Evolutionary conservation across 495 filamentous ascomycete genomes (phyloP).

Genomic region (Lophiotrema nucula): DNA sequence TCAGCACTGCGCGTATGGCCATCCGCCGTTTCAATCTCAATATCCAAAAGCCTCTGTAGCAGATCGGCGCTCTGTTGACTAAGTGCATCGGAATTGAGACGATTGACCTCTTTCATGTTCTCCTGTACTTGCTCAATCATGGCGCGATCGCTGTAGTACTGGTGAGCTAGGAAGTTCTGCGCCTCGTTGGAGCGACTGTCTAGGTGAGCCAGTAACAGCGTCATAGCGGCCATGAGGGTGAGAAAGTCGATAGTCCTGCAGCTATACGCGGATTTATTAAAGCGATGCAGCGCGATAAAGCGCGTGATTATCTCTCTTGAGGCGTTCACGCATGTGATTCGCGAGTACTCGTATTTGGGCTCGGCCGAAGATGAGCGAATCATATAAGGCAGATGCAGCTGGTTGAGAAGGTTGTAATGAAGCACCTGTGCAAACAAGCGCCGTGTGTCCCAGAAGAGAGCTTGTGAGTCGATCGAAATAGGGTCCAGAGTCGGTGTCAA

Average conservation of each 20-base stretch:
- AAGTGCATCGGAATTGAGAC: slow-evolving; percentile 2
- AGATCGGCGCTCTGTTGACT: slow-evolving; percentile 4
- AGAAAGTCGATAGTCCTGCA: slow-evolving; percentile 45
- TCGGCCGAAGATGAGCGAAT: neutral
- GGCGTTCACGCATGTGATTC: slow-evolving; percentile 41
- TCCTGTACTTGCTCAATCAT: slow-evolving; percentile 46
- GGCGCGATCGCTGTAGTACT: slow-evolving; percentile 46
- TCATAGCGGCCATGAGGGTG: slow-evolving; percentile 37
- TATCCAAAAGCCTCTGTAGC: slow-evolving; percentile 1
- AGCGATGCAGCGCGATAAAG: slow-evolving; percentile 39
- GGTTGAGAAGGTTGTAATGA: slow-evolving; percentile 12
- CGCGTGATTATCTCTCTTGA: slow-evolving; percentile 41
- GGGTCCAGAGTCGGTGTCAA: slow-evolving; percentile 1
- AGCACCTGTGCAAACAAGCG: slow-evolving; percentile 21
- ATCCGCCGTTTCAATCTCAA: slow-evolving; percentile 18
- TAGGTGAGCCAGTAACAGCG: slow-evolving; percentile 37
- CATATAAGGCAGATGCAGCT: slow-evolving; percentile 23
- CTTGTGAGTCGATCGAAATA: neutral
- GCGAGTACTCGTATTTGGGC: slow-evolving; percentile 39
- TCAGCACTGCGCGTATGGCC: no score
- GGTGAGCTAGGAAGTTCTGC: slow-evolving; percentile 43
- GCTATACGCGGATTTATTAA: slow-evolving; percentile 26
- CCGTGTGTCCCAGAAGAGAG: slow-evolving; percentile 14
- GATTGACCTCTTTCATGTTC: slow-evolving; percentile 33
- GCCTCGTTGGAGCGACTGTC: neutral